A percentile compares a stretch with the other conserved stretches of the same genome.
These are phyloP conservation scores for Pseudogymnoascus sp. DNA, from an alignment of 2,329 filamentous ascomycete genomes.

Conservation along the genomic window DNA sequence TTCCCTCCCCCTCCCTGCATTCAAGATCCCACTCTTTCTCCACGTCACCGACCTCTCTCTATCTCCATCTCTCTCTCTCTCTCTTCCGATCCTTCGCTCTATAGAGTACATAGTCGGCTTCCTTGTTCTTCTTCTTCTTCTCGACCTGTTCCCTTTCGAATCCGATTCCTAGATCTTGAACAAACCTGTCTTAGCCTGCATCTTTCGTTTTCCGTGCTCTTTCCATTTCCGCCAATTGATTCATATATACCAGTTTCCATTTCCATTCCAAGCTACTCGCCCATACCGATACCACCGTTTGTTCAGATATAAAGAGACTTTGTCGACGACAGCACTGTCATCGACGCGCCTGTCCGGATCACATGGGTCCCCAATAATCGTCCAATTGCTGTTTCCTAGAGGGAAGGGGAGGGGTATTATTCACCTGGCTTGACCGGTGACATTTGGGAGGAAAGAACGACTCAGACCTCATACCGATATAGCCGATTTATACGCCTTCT, in stretches of 20 bases:
- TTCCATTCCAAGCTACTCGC: background rate
- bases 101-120: background rate
- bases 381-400: slow-evolving; percentile 10
- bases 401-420: slow-evolving; percentile 2
- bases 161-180: background rate
- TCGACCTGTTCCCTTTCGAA: background rate
- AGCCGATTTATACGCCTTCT: slow-evolving; percentile 16
- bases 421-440: slow-evolving; percentile 2
- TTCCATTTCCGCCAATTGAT: background rate
- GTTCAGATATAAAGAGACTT: background rate
- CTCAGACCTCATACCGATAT: slow-evolving; percentile 1
- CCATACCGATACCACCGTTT: background rate
- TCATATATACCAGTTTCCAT: background rate
- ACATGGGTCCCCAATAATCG: background rate
- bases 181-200: slow-evolving; percentile 5
- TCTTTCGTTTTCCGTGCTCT: background rate
- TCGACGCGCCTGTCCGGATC: slow-evolving; percentile 18
- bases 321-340: slow-evolving; percentile 26
- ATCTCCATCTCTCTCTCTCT: background rate
- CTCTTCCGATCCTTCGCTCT: background rate
- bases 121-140: background rate
- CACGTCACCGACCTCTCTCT: background rate
- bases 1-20: background rate
- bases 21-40: background rate
- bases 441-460: background rate